phyloP scores from a whole-genome alignment of 345 rosid species.

The Eucalyptus pumila region DNA sequence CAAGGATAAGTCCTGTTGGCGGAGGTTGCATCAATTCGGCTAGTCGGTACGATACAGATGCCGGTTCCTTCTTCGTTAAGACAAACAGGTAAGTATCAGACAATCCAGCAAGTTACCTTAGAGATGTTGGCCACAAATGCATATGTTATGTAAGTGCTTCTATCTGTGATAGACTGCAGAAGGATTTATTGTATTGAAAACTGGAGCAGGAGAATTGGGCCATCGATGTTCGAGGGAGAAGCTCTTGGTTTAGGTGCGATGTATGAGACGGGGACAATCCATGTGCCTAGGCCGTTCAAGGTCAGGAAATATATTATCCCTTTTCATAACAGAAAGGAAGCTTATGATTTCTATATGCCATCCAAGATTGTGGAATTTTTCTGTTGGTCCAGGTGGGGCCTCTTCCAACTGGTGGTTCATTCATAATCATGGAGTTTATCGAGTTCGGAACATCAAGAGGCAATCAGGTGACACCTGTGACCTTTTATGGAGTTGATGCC shows the following conservation, averaged over 20 bases:
- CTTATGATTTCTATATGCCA: not conserved
- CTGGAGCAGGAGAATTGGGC: slow-evolving; percentile 61
- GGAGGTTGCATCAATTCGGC: slow-evolving; percentile 95
- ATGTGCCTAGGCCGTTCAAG: slow-evolving; percentile 79
- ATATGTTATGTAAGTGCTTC: not conserved
- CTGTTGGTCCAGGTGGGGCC: slow-evolving; percentile 45
- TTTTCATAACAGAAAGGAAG: not conserved
- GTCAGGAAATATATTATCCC: slow-evolving; percentile 15
- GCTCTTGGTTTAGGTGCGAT: slow-evolving; percentile 88
- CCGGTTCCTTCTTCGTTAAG: slow-evolving; percentile 75
- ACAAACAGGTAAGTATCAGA: slow-evolving; percentile 48
- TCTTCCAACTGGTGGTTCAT: slow-evolving; percentile 75
- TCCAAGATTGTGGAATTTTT: not conserved
- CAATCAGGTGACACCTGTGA: slow-evolving; percentile 48
- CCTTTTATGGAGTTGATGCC: not conserved
- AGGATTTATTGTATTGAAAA: not conserved
- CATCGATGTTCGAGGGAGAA: slow-evolving; percentile 83
- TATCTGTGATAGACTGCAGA: not conserved
- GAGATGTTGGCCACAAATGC: not conserved
- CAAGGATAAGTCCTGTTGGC: slow-evolving; percentile 58
- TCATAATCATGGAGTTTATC: slow-evolving; percentile 81
- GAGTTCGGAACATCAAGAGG: slow-evolving; percentile 74
- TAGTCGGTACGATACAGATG: slow-evolving; percentile 67
- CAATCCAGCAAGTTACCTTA: not conserved
- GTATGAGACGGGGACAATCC: slow-evolving; percentile 66